Base-by-base conservation (phyloP, 495 filamentous ascomycete genomes). In the Cladorrhinum samala region DNA sequence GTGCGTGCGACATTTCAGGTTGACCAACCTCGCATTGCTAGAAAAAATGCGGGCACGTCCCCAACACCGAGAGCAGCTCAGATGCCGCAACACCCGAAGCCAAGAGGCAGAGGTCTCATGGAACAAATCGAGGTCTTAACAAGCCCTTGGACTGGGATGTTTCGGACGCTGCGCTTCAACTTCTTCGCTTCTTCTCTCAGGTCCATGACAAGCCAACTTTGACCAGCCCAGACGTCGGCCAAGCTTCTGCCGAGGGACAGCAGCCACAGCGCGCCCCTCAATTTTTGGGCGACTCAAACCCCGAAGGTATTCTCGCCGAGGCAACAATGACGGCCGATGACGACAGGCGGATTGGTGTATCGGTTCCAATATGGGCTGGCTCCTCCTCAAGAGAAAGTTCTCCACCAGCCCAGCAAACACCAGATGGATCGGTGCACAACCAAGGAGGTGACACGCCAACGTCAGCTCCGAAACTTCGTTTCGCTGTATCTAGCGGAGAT, bases 261-360 rank as follows among this genome's bases (percentile, higher is more conserved):
- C 45, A 52, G n/a, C 37, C 49, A 2, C 56, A 60, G 19, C 48
- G 52, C 11, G 58, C 60, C 1, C 64, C 74, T 14, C 62, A 72
- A 1, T 82, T 79, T 43, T 63, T 79, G 17, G 77, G 77, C 20
- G 77, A 81, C 43, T 49, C 77, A 11, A 80, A 74, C 58, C 77
- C 77, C n/a, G 75, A 79, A 56, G 69, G 72, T 21, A 72, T 77
- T 9, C 66, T 82, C 19, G 67, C 77, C 49, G 70, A 75, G 30
- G 70, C 65, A 11, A 72, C 68, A 21, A 72, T 74, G 19, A 63
- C 61, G 46, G 58, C 46, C 13, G 37, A 50, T 24, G 11, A 41
- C 23, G 33, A 41, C n/a, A 7, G 40, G 42, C 4, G 55, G 30
- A 6, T 40, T 46, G 23, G 16, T 50, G 39, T 54, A 40, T 18